A percentile compares a stretch with the other conserved stretches of the same genome.
phyloP scores from a whole-genome alignment of 2,329 filamentous ascomycete genomes.

The Pseudohalonectria lignicola region DNA sequence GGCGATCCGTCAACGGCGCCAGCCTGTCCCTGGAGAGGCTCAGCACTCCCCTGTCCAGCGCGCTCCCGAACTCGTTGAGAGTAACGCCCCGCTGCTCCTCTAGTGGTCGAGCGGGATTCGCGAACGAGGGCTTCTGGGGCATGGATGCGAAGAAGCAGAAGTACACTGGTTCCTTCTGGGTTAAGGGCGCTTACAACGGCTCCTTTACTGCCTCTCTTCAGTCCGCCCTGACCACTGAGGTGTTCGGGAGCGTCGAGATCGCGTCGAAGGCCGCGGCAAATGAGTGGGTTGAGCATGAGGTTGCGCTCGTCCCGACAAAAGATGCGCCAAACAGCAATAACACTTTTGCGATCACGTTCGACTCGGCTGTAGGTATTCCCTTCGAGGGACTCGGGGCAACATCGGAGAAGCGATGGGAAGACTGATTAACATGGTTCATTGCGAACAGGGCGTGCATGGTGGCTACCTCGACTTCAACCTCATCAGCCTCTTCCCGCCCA shows the following conservation, averaged over 20 bases:
- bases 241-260: constrained; percentile 35
- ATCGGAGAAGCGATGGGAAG: too few species aligned
- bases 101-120: constrained; percentile 28
- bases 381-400: too few species aligned
- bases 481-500: constrained; percentile 49
- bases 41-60: constrained; percentile 35
- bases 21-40: constrained; percentile 34
- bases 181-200: constrained; percentile 36
- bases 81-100: too few species aligned
- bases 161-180: constrained; percentile 41
- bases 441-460: not conserved
- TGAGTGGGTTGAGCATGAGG: constrained; percentile 41
- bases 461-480: constrained; percentile 31
- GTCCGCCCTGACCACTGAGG: constrained; percentile 30
- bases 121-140: constrained; percentile 47
- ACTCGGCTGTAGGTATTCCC: constrained; percentile 21
- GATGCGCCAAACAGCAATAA: constrained; percentile 44
- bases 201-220: constrained; percentile 34
- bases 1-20: constrained; percentile 30
- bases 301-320: constrained; percentile 26
- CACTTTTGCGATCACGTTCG: constrained; percentile 42
- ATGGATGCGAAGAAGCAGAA: constrained; percentile 36
- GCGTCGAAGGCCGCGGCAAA: constrained; percentile 24
- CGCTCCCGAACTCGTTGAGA: constrained; percentile 39
- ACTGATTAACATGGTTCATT: too few species aligned